Evolutionary conservation across 2,329 filamentous ascomycete species (phyloP), one percentile per base, ranked within the genome.

Genomic region (Curvularia eragrostidis): DNA sequence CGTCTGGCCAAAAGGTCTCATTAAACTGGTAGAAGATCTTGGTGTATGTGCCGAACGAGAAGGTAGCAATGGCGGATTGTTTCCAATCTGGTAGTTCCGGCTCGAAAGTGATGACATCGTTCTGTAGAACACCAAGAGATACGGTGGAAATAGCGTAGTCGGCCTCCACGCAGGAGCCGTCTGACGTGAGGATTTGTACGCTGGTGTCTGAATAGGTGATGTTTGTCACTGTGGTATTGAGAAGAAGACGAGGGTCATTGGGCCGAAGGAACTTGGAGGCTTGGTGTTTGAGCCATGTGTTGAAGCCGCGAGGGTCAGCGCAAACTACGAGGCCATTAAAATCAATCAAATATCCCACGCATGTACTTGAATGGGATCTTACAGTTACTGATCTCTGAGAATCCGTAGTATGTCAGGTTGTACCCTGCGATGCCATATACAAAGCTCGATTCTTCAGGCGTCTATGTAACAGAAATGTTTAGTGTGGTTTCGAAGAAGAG

Each of bases 1-100:
- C 75, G 0, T 75, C 68, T 64, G 83, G 81, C 89, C 88, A 91
- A 74, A 91, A 91, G 0, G 85, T 84, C 53, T 87, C 79, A 58
- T 87, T 78, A 74, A 90, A 91, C 61, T 90, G 88, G 58, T 89
- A 77, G 75, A 91, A 91, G 59, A 91, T 85, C 70, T 91, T 91
- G 50, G 87, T 91, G 75, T 90, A 91, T 0, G 87, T 90, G 6
- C 85, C 88, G 84, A 91, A 90, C 59, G 81, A 79, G 70, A 90
- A 89, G 36, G 83, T 85, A 3, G 84, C 81, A 50, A 91, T 88
- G 0, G 86, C 84, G 2, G 81, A 81, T 13, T 82, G 78, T 73
- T 91, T 91, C 88, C 87, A 90, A 2, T 73, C 72, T 0, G 88
- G 89, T 0, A 91, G 77, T 5, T 76, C 63, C 0, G 89, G 88